Evolutionary conservation across 495 filamentous ascomycete genomes (phyloP).

Genomic region (Penicillium arizonense): DNA sequence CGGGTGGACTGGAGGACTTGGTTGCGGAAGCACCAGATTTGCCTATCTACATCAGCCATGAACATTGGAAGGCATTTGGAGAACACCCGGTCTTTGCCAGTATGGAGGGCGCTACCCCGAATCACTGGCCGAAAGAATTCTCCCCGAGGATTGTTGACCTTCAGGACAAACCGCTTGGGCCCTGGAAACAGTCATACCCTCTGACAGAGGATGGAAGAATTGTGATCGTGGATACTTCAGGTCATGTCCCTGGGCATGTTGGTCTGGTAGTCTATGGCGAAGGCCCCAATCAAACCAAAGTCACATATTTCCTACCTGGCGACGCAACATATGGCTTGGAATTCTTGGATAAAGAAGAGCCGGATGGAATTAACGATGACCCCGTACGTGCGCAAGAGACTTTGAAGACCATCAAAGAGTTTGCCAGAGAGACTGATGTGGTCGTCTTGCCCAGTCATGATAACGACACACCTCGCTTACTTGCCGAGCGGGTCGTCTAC

Average conservation of each 20-base stretch:
- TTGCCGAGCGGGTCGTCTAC: conserved; percentile 14
- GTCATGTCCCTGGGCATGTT: conserved; percentile 32
- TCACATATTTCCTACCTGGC: conserved; percentile 28
- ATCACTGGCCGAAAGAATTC: conserved; percentile 29
- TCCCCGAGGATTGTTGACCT: conserved; percentile 21
- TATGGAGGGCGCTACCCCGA: conserved; percentile 26
- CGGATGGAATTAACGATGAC: conserved; percentile 31
- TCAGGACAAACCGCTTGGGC: conserved; percentile 21
- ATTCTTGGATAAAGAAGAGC: conserved; percentile 23
- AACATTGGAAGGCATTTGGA: conserved; percentile 30
- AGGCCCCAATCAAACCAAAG: background rate
- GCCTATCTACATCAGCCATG: conserved; percentile 21
- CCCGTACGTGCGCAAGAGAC: conserved; percentile 23
- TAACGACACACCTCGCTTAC: conserved; percentile 14
- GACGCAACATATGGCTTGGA: conserved; percentile 30
- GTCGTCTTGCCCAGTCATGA: conserved; percentile 32
- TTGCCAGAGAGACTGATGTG: conserved; percentile 20
- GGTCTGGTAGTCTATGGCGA: conserved; percentile 21
- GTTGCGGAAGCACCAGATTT: conserved; percentile 15
- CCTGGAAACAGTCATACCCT: conserved; percentile 25
- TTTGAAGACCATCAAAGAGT: conserved; percentile 26
- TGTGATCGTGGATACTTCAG: conserved; percentile 28
- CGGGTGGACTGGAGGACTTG: conserved; percentile 29
- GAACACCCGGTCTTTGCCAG: conserved; percentile 22
- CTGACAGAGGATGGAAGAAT: conserved; percentile 29